Percentiles rank a stretch among this genome's conserved stretches.
Evolutionary conservation across 2,329 filamentous ascomycete species (phyloP).

Genomic region (Diaporthe citrichinensis): DNA sequence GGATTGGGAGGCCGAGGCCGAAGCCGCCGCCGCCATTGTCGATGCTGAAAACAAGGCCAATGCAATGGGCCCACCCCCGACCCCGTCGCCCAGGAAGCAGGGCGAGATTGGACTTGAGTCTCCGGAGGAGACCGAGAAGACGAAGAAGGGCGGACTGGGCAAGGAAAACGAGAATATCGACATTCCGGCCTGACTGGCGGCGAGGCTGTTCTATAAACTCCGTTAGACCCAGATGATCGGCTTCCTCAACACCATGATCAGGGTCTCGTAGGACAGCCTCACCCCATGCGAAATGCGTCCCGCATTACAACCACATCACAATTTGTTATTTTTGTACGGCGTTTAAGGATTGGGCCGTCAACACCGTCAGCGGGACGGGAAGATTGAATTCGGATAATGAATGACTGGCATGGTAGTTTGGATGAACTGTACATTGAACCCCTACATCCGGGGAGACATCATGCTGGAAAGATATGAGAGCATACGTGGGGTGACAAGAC

Average conservation of each 20-base stretch:
- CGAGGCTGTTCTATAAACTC: constrained; percentile 41
- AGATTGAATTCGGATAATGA: constrained; percentile 10
- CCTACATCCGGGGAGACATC: constrained; percentile 23
- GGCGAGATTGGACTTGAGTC: constrained; percentile 21
- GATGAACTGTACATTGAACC: constrained; percentile 36
- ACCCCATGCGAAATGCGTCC: constrained; percentile 18
- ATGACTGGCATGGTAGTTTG: constrained; percentile 24
- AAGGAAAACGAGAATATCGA: constrained; percentile 40
- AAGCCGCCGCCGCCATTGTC: constrained; percentile 36
- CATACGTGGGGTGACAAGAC: constrained; percentile 17
- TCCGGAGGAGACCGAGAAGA: constrained; percentile 28
- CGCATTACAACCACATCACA: constrained; percentile 11
- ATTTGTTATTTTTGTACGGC: constrained; percentile 25
- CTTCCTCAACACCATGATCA: constrained; percentile 33
- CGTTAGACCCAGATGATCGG: constrained; percentile 25
- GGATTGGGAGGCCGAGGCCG: constrained; percentile 39
- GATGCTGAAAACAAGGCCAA: constrained; percentile 38
- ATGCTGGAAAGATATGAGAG: constrained; percentile 29
- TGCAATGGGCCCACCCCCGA: constrained; percentile 41
- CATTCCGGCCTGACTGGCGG: constrained; percentile 41
- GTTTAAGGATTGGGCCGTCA: constrained; percentile 19
- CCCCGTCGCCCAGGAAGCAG: constrained; percentile 39
- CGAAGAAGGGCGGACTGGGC: constrained; percentile 21
- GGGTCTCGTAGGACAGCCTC: constrained; percentile 39
- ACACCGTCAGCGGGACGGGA: constrained; percentile 17